These are phyloP conservation scores for Chaetomium fimeti DNA, from an alignment of 495 filamentous ascomycete species.

Conservation along the genomic window DNA sequence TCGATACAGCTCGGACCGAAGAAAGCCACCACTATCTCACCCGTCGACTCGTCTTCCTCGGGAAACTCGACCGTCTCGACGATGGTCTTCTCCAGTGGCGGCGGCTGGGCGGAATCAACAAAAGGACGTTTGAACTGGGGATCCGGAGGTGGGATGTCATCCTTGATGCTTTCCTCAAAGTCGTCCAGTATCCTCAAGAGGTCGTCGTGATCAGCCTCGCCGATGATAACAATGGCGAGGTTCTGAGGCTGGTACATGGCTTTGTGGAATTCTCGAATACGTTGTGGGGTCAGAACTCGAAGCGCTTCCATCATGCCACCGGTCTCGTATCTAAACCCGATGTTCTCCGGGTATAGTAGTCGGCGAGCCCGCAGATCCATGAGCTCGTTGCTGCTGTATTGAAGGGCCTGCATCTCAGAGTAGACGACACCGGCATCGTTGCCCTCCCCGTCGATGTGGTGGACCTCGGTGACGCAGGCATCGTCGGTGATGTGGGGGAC, in stretches of 20 bases:
- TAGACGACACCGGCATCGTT: slow-evolving; percentile 98
- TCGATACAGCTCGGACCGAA: slow-evolving; percentile 80
- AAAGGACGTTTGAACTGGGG: slow-evolving; percentile 82
- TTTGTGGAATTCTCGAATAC: slow-evolving; percentile 87
- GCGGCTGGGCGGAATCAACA: slow-evolving; percentile 79
- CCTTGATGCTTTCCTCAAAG: slow-evolving; percentile 83
- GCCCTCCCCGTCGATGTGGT: slow-evolving; percentile 88
- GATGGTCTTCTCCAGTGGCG: slow-evolving; percentile 63
- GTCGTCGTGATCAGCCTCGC: slow-evolving; percentile 80
- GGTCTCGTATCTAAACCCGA: slow-evolving; percentile 95
- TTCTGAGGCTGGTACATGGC: slow-evolving; percentile 99
- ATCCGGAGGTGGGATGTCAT: slow-evolving; percentile 70
- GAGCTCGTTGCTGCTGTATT: slow-evolving; percentile 77
- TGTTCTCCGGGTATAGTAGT: slow-evolving; percentile 79
- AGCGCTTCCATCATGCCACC: slow-evolving; percentile 94
- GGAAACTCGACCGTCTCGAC: slow-evolving; percentile 85
- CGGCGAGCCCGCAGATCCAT: slow-evolving; percentile 78
- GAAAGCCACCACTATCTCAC: slow-evolving; percentile 79
- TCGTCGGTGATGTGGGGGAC: slow-evolving; percentile 88
- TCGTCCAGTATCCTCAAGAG: slow-evolving; percentile 76
- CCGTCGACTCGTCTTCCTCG: slow-evolving; percentile 91
- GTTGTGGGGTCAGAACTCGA: slow-evolving; percentile 77
- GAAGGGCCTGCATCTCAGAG: slow-evolving; percentile 96
- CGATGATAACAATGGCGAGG: slow-evolving; percentile 82
- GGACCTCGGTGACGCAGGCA: slow-evolving; percentile 91